phyloP scores from a whole-genome alignment of 164 flowering plant genomes.

The Nelumbo lutea region DNA sequence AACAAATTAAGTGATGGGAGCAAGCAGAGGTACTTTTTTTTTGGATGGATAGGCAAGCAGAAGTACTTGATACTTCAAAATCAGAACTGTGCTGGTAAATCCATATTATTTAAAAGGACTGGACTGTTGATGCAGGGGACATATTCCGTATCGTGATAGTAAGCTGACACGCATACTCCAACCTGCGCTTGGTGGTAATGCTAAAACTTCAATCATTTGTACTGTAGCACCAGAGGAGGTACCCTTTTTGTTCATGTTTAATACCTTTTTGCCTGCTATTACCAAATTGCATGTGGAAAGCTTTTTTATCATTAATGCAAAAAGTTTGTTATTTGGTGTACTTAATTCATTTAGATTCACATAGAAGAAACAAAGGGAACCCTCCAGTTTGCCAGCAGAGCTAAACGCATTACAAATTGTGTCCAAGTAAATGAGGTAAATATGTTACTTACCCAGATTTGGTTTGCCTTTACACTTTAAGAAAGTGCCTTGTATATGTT shows the following conservation, averaged over 20 bases:
- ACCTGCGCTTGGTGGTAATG: slow-evolving; percentile 98
- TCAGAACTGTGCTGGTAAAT: too few relatives aligned
- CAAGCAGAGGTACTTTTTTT: slow-evolving; percentile 63
- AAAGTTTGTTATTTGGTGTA: slow-evolving; percentile 1
- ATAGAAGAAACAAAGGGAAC: slow-evolving; percentile 96
- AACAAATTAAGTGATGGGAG: slow-evolving; percentile 89
- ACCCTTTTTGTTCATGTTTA: slow-evolving; percentile 2
- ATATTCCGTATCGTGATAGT: slow-evolving; percentile 97
- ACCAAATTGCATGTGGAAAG: neutral
- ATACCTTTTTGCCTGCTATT: neutral
- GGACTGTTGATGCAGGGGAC: slow-evolving; percentile 56
- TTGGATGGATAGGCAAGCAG: neutral
- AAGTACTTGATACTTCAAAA: neutral
- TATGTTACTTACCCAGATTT: neutral
- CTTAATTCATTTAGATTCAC: slow-evolving; percentile 47
- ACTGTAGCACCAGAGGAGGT: slow-evolving; percentile 99
- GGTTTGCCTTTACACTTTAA: neutral
- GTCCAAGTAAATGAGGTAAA: slow-evolving; percentile 97
- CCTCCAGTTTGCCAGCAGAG: slow-evolving; percentile 97
- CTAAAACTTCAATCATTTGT: slow-evolving; percentile 94
- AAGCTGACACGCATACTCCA: slow-evolving; percentile 96
- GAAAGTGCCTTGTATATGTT: neutral
- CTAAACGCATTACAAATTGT: slow-evolving; percentile 88
- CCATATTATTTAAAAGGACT: slow-evolving; percentile 4
- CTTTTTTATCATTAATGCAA: neutral